Base-by-base conservation (phyloP, 2,329 filamentous ascomycete species). In the Daldinia eschscholtzii region DNA sequence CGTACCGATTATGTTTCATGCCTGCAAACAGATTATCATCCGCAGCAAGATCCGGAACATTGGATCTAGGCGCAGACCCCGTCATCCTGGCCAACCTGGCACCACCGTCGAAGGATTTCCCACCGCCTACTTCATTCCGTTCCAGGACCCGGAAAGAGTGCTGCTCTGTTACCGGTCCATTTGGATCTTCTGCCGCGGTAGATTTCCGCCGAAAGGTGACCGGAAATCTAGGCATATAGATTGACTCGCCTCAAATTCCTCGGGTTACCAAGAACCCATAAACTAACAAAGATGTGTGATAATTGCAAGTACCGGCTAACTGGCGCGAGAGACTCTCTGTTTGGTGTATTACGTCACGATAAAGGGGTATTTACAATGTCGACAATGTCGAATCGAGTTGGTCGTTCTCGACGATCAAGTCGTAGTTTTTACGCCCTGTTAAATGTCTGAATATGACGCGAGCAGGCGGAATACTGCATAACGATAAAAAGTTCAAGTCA, bases 141-240 rank as follows among this genome's bases (percentile, higher is more conserved):
- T 89, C 87, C 39, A 89, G 80, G 26, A 89, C 87, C 57, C 87
- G 85, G 76, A 89, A 89, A 1, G 87, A 88, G 20, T 85, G 81
- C 65, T 85, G 81, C 65, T 84, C 83, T 70, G 82, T 79, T 79
- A 82, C 75, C 73, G 83, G 76, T 41, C 77, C 85, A 85, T 88
- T 83, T 68, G 87, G 84, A 69, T 85, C 79, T 71, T 84, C 86
- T 71, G 87, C 84, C 68, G 84, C 85, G 83, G 85, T 84, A 70
- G 86, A 87, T 82, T 86, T 89, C 83, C 87, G 87, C 85, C 85
- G 83, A 71, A 89, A 89, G 70, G 84, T 81, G 77, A 86, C 85
- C 70, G 86, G 85, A 79, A 89, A 89, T 81, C 85, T 88, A 87
- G 86, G 86, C 87, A 89, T 89, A 79, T 84, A 84, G 82, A 80